These are phyloP conservation scores for Arxiozyma heterogenica DNA, from an alignment of 1,139 yeast genomes.

Conservation along the genomic window DNA sequence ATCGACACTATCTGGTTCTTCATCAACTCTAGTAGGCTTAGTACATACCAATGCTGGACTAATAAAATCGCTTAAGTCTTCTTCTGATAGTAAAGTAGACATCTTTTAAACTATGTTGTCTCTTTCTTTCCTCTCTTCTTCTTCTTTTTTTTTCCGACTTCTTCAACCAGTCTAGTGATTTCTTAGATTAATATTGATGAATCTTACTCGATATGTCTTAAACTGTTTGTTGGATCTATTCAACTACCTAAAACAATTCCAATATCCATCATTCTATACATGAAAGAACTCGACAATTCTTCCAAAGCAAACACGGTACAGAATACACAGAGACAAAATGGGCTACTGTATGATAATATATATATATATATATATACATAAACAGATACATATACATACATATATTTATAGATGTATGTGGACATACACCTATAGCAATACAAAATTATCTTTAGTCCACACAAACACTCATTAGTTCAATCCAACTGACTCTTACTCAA, in stretches of 20 bases:
- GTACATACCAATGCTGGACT: constrained; percentile 93
- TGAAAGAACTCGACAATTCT: background rate
- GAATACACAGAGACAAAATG: too few relatives aligned
- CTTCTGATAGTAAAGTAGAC: constrained; percentile 84
- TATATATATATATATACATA: too few relatives aligned
- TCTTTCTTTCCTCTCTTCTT: background rate
- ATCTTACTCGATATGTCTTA: background rate
- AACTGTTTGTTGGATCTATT: background rate
- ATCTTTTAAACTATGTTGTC: constrained; percentile 30
- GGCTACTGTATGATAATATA: too few relatives aligned
- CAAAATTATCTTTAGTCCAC: too few relatives aligned
- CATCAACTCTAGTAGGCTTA: constrained; percentile 58
- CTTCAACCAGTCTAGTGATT: background rate
- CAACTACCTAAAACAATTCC: background rate
- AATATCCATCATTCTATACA: background rate
- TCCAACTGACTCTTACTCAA: too few relatives aligned
- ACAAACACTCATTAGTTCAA: background rate
- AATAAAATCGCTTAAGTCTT: constrained; percentile 88
- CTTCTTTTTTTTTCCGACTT: background rate
- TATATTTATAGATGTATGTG: too few relatives aligned
- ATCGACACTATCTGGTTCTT: constrained; percentile 59
- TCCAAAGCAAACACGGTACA: background rate
- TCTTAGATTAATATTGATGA: background rate
- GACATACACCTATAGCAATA: too few relatives aligned
- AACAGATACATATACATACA: too few relatives aligned